Percentiles rank a stretch among this genome's conserved stretches.
Evolutionary conservation across 345 rosid genomes (phyloP).

Genomic region (Eucalyptus brandiana): DNA sequence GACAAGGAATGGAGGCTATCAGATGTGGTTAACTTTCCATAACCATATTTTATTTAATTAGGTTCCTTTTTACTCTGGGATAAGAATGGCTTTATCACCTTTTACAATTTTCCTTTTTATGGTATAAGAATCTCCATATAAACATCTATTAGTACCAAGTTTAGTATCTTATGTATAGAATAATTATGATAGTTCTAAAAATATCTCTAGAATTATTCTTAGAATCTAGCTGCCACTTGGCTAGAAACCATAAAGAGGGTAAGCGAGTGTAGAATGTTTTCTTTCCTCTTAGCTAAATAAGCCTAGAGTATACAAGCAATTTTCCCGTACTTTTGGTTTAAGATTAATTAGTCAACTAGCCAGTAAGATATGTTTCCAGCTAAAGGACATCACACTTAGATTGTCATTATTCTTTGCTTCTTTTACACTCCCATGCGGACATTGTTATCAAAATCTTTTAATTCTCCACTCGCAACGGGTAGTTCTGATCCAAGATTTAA

Average conservation of each 20-base stretch:
- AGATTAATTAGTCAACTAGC: not conserved
- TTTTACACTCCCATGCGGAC: not conserved
- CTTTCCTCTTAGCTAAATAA: no score
- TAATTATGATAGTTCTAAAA: not conserved
- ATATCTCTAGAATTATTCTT: no score
- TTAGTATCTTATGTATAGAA: no score
- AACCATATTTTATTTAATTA: not conserved
- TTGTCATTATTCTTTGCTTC: not conserved
- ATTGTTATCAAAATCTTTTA: not conserved
- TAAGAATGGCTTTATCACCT: not conserved
- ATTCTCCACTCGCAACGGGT: not conserved
- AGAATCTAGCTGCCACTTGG: not conserved
- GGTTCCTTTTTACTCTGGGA: not conserved
- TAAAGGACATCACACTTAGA: not conserved
- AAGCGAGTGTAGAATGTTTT: not conserved
- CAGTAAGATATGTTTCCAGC: not conserved
- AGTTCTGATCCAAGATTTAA: not conserved
- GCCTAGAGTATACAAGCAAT: no score
- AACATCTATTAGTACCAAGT: not conserved
- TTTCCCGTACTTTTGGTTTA: no score
- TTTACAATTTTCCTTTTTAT: not conserved
- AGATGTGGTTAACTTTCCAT: not conserved
- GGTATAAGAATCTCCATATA: not conserved
- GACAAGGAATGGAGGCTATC: not conserved
- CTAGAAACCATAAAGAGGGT: not conserved